Conservation (phyloP, 139 green algal genomes). For the Asterochloris erici region DNA sequence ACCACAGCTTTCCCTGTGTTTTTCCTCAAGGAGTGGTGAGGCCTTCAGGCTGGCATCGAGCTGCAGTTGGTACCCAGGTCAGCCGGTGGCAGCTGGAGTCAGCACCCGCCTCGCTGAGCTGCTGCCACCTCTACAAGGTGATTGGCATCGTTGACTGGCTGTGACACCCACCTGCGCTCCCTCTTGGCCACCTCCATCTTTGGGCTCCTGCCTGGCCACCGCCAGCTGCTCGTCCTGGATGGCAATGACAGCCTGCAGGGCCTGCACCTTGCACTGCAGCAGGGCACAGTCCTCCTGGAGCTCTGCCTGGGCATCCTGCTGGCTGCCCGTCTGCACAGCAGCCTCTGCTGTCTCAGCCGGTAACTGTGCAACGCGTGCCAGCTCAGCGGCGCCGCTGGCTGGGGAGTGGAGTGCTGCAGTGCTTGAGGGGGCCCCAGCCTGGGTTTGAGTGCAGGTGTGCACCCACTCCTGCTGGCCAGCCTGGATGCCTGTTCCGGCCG, state of each 20-base stretch:
- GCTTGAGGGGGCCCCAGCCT: too few relatives aligned
- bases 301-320: background rate
- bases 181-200: background rate
- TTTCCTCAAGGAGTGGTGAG: background rate
- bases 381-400: too few relatives aligned
- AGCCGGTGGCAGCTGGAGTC: background rate
- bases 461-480: too few relatives aligned
- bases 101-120: background rate
- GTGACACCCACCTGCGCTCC: background rate
- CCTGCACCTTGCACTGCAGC: constrained; percentile 15
- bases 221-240: constrained; percentile 13
- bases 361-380: too few relatives aligned
- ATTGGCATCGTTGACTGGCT: background rate
- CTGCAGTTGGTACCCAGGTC: background rate
- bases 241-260: background rate
- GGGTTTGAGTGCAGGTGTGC: too few relatives aligned
- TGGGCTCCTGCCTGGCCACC: background rate
- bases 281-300: background rate
- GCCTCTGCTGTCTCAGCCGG: background rate
- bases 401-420: too few relatives aligned
- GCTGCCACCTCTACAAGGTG: background rate
- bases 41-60: background rate
- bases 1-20: background rate
- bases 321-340: background rate
- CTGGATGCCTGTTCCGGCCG: too few relatives aligned